Percentiles rank a stretch among this genome's conserved stretches.
Conservation (phyloP, 495 filamentous ascomycete species). For the Penicillium malachiteum region DNA sequence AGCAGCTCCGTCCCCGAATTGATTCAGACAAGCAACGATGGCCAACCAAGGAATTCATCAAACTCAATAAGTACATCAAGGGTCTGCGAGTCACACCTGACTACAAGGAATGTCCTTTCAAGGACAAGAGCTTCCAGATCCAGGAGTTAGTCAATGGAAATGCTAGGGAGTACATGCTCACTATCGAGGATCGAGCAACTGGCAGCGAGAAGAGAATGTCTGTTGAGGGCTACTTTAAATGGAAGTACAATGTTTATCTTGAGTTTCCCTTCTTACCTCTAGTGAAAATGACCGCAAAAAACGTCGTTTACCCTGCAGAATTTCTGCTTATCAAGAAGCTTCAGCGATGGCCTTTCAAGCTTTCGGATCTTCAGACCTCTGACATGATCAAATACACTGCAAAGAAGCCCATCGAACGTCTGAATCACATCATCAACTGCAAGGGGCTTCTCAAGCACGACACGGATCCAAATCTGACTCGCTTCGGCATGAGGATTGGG, state of each 20-base stretch:
- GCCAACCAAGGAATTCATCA: constrained; percentile 21
- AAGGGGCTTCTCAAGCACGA: constrained; percentile 66
- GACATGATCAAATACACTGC: constrained; percentile 89
- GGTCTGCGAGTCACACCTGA: constrained; percentile 67
- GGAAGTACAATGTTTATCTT: constrained; percentile 61
- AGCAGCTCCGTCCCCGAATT: constrained; percentile 12
- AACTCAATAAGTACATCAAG: constrained; percentile 47
- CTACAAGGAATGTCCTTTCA: constrained; percentile 53
- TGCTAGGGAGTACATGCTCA: constrained; percentile 58
- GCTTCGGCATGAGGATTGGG: constrained; percentile 69
- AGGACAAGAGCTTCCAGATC: constrained; percentile 54
- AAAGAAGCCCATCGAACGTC: constrained; percentile 60
- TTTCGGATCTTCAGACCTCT: constrained; percentile 63
- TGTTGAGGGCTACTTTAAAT: constrained; percentile 65
- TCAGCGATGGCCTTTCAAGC: constrained; percentile 78
- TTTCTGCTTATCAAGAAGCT: constrained; percentile 59
- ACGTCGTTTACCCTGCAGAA: constrained; percentile 76
- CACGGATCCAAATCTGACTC: constrained; percentile 62
- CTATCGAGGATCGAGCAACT: constrained; percentile 51
- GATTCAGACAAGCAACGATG: constrained; percentile 13
- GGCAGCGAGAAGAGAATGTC: constrained; percentile 38
- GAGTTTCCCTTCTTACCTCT: constrained; percentile 60
- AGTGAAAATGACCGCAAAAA: constrained; percentile 64
- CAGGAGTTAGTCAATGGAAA: constrained; percentile 55
- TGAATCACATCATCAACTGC: constrained; percentile 59